These are phyloP conservation scores for Fagus sylvatica DNA, from an alignment of 306 rosid species.

Conservation along the genomic window DNA sequence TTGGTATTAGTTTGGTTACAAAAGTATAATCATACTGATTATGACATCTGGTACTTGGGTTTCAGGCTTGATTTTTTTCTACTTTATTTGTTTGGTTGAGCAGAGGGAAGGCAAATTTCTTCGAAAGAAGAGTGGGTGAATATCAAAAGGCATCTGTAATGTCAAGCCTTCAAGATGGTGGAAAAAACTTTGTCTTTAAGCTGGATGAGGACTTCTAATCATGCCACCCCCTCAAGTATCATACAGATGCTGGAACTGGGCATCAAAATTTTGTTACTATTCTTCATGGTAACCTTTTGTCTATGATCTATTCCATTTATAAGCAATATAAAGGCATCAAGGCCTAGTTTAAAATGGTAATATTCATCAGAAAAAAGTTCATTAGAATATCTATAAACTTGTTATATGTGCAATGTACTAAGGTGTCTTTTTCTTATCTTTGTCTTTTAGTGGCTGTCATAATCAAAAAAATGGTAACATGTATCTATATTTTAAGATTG, in stretches of 20 bases:
- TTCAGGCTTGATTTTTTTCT: constrained; percentile 11
- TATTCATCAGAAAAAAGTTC: background rate
- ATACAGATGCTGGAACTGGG: constrained; percentile 23
- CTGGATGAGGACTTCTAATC: constrained; percentile 73
- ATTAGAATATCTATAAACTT: background rate
- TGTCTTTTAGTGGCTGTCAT: constrained; percentile 8
- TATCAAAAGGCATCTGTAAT: constrained; percentile 94
- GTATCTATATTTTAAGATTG: background rate
- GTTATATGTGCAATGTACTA: constrained; percentile 17
- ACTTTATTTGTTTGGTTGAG: constrained; percentile 26
- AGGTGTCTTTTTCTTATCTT: constrained; percentile 5
- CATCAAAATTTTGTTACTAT: constrained; percentile 25
- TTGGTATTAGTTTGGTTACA: constrained; percentile 3
- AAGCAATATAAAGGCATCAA: constrained; percentile 14
- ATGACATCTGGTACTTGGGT: background rate
- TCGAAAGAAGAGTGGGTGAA: constrained; percentile 90
- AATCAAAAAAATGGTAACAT: background rate
- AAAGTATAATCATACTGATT: background rate
- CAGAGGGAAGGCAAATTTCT: constrained; percentile 96
- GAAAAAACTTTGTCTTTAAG: constrained; percentile 75
- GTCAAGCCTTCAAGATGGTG: constrained; percentile 77
- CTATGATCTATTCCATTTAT: constrained; percentile 4
- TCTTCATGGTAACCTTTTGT: constrained; percentile 18
- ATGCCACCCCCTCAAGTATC: constrained; percentile 18
- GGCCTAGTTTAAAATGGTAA: constrained; percentile 9